Evolutionary conservation across 164 flowering plant genomes (phyloP).

Genomic region (grape (Vitis vinifera)): ASM3070453v1 NC_081818.1:3276001-3276500

Average conservation of each 20-base stretch:
- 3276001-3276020: slow-evolving; percentile 82
- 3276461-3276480: slow-evolving; percentile 71
- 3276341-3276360: slow-evolving; percentile 78
- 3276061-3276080: slow-evolving; percentile 86
- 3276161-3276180: slow-evolving; percentile 99
- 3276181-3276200: slow-evolving; percentile 99
- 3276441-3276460: slow-evolving; percentile 68
- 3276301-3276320: slow-evolving; percentile 88
- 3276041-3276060: slow-evolving; percentile 70
- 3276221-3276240: slow-evolving; percentile 70
- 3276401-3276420: slow-evolving; percentile 85
- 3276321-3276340: slow-evolving; percentile 57
- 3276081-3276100: slow-evolving; percentile 99
- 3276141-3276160: slow-evolving; percentile 95
- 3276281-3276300: slow-evolving; percentile 95
- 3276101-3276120: slow-evolving; percentile 97
- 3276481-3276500: slow-evolving; percentile 80
- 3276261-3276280: slow-evolving; percentile 87
- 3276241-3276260: slow-evolving; percentile 79
- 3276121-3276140: slow-evolving; percentile 99
- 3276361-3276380: slow-evolving; percentile 68
- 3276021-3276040: slow-evolving; percentile 70
- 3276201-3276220: slow-evolving; percentile 92
- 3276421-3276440: slow-evolving; percentile 63
- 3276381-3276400: slow-evolving; percentile 63